A percentile compares a stretch with the other conserved stretches of the same genome.
These are phyloP conservation scores for Emmonsiellopsis sp. DNA, from an alignment of 2,329 filamentous ascomycete genomes.

Conservation along the genomic window DNA sequence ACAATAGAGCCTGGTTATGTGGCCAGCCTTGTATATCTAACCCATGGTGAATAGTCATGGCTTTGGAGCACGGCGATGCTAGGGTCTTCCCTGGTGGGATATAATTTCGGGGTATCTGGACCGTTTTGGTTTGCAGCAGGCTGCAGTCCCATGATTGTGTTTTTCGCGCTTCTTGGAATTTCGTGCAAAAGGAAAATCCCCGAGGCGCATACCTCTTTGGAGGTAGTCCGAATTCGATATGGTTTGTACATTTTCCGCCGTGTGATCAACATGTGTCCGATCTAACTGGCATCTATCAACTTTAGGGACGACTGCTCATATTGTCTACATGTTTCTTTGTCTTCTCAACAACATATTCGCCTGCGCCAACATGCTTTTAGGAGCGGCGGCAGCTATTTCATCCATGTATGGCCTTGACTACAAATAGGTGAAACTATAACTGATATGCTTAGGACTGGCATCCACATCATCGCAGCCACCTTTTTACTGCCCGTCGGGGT, in stretches of 20 bases:
- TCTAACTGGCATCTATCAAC: conserved; percentile 6
- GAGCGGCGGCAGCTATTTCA: conserved; percentile 35
- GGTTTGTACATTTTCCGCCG: conserved; percentile 19
- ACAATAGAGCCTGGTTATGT: background rate
- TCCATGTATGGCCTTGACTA: conserved; percentile 19
- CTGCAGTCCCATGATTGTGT: conserved; percentile 48
- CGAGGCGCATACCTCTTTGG: conserved; percentile 46
- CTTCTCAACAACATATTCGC: conserved; percentile 48
- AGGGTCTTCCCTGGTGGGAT: conserved; percentile 43
- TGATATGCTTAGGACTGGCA: conserved; percentile 33
- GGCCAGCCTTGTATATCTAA: background rate
- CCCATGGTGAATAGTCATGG: conserved; percentile 33
- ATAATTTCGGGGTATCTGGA: conserved; percentile 46
- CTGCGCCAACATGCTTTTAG: conserved; percentile 46
- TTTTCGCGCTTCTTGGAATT: conserved; percentile 45
- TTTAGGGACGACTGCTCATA: conserved; percentile 34
- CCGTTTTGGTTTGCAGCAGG: conserved; percentile 52
- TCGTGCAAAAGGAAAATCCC: conserved; percentile 46
- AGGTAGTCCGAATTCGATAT: conserved; percentile 46
- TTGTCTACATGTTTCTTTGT: conserved; percentile 45
- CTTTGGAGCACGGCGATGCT: conserved; percentile 47
- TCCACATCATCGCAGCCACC: conserved; percentile 43
- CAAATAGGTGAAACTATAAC: background rate
- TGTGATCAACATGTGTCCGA: background rate
- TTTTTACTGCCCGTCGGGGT: conserved; percentile 38